Conservation (phyloP, 305 asterid species). For the Ruellia speciosa region DNA sequence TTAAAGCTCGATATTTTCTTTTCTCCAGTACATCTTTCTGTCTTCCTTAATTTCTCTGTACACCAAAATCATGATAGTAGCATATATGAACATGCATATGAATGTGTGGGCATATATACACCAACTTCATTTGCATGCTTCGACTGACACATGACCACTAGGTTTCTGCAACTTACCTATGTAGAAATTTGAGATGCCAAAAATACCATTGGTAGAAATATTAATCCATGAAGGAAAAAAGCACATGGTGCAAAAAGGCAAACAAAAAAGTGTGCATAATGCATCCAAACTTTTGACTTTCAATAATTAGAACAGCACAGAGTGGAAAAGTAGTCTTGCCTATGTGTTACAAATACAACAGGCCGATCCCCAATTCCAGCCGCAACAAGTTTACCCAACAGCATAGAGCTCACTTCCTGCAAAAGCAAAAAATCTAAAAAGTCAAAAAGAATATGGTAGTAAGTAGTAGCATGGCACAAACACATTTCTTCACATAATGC, state of each 20-base stretch:
- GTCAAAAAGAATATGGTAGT: constrained; percentile 10
- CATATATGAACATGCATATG: neutral
- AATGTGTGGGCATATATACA: neutral
- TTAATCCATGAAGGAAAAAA: neutral
- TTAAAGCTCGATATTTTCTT: neutral
- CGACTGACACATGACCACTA: neutral
- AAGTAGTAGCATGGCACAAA: neutral
- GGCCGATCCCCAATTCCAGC: constrained; percentile 98
- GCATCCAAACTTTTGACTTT: neutral
- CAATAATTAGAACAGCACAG: neutral
- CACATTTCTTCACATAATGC: neutral
- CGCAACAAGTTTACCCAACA: constrained; percentile 72
- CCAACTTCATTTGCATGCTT: neutral
- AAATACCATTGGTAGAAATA: neutral
- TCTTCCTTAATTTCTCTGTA: neutral
- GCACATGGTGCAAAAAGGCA: too few species aligned
- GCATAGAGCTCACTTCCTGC: constrained; percentile 97
- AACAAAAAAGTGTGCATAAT: too few species aligned
- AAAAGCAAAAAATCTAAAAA: constrained; percentile 17
- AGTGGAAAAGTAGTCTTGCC: constrained; percentile 32
- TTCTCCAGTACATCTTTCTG: neutral
- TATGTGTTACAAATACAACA: constrained; percentile 84
- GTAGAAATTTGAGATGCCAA: neutral
- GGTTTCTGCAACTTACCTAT: neutral
- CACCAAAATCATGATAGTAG: neutral